Evolutionary conservation across 768 basidiomycete genomes (phyloP).

Genomic region (Auricularia sp.): DNA sequence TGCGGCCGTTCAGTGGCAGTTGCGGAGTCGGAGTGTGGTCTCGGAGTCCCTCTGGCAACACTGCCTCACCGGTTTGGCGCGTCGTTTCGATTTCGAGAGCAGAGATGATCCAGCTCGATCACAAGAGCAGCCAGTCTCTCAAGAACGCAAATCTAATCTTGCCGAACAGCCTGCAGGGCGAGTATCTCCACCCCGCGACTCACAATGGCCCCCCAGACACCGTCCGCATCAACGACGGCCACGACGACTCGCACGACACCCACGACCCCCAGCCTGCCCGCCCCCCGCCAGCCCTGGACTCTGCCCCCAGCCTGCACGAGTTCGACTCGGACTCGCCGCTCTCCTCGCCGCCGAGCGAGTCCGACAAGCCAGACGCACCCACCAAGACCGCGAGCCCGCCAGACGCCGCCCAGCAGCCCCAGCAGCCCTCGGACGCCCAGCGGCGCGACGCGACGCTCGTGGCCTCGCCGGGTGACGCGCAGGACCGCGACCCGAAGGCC

Average conservation of each 20-base stretch:
- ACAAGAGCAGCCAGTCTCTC: constrained; percentile 30
- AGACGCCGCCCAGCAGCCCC: neutral
- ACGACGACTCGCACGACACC: neutral
- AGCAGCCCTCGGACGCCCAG: neutral
- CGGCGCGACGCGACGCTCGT: neutral
- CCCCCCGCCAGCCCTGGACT: neutral
- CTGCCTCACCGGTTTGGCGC: neutral
- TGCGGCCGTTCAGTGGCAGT: too few relatives aligned
- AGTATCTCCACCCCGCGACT: neutral
- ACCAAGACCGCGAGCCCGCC: neutral
- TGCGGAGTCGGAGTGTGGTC: neutral
- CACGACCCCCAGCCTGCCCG: neutral
- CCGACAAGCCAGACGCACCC: neutral
- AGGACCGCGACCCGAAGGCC: neutral
- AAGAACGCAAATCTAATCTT: constrained; percentile 35
- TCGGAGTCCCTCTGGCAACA: neutral
- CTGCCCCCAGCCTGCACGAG: neutral
- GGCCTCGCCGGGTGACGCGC: neutral
- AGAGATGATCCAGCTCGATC: constrained; percentile 45
- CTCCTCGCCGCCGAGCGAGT: neutral
- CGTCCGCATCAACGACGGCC: neutral
- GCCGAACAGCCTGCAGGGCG: constrained; percentile 12
- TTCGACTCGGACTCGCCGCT: constrained; percentile 1
- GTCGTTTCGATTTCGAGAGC: neutral
- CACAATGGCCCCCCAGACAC: neutral